phyloP scores from a whole-genome alignment of 2,329 filamentous ascomycete genomes.

The Teratosphaeria destructans region DNA sequence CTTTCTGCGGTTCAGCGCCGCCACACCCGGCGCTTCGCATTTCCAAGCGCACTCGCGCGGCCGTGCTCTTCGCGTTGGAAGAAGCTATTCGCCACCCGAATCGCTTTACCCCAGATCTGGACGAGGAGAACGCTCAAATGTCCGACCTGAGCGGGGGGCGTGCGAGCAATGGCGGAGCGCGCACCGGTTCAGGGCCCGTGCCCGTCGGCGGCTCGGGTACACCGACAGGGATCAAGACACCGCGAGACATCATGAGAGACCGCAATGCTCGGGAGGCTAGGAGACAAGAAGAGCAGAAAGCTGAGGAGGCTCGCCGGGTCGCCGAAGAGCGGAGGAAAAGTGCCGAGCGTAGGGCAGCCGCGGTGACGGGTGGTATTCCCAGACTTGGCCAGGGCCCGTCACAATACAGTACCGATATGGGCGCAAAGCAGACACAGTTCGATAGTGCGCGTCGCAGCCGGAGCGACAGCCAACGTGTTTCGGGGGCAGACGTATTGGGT shows the following conservation, averaged over 20 bases:
- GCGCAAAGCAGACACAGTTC: slow-evolving; percentile 13
- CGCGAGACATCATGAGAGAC: slow-evolving; percentile 84
- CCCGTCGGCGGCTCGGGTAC: slow-evolving; percentile 40
- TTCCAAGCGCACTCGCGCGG: slow-evolving; percentile 75
- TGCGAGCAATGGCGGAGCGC: slow-evolving; percentile 46
- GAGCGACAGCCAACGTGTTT: slow-evolving; percentile 19
- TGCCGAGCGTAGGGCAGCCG: slow-evolving; percentile 50
- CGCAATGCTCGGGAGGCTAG: slow-evolving; percentile 65
- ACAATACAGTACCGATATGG: slow-evolving; percentile 19
- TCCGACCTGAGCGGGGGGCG: slow-evolving; percentile 63
- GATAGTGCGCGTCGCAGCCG: slow-evolving; percentile 11
- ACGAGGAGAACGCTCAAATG: slow-evolving; percentile 88
- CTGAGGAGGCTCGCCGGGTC: slow-evolving; percentile 31
- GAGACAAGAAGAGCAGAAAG: slow-evolving; percentile 51
- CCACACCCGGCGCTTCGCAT: slow-evolving; percentile 54
- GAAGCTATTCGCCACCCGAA: slow-evolving; percentile 77
- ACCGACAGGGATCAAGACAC: slow-evolving; percentile 61
- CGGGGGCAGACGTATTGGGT: slow-evolving; percentile 22
- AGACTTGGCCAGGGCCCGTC: slow-evolving; percentile 17
- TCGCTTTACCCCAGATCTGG: slow-evolving; percentile 69
- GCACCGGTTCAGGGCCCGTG: slow-evolving; percentile 40
- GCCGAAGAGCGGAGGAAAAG: slow-evolving; percentile 42
- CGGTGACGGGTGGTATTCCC: slow-evolving; percentile 12
- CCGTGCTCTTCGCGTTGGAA: slow-evolving; percentile 86
- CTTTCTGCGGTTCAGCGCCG: slow-evolving; percentile 24